phyloP scores from a whole-genome alignment of 148 eudicot species.

The Chenopodium berlandieri region DNA sequence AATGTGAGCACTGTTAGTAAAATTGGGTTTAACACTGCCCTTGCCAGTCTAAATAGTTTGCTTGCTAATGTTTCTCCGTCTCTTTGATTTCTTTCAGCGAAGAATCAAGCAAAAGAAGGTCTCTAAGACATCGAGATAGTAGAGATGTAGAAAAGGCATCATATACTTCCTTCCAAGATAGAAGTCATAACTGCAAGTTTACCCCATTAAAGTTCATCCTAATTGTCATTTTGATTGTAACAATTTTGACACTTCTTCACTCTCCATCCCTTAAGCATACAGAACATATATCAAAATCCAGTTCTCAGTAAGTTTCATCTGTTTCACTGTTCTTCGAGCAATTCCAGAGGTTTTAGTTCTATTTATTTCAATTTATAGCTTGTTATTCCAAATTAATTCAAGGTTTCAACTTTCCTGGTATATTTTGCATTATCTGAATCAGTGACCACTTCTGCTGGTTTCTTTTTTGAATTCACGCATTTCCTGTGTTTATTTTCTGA shows the following conservation, averaged over 20 bases:
- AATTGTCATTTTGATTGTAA: constrained; percentile 55
- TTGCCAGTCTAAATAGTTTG: not conserved
- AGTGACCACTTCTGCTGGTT: not conserved
- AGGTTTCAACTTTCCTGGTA: not conserved
- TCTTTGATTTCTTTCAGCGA: constrained; percentile 47
- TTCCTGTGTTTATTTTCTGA: not conserved
- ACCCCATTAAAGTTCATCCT: constrained; percentile 53
- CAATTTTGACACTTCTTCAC: constrained; percentile 50
- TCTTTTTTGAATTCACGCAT: not conserved
- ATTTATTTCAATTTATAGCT: not conserved
- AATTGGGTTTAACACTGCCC: not conserved
- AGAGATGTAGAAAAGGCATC: constrained; percentile 66
- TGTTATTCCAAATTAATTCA: not conserved
- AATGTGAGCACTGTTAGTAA: not conserved
- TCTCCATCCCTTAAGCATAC: constrained; percentile 63
- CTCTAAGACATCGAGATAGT: constrained; percentile 49
- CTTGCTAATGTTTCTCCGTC: constrained; percentile 1
- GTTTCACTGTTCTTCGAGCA: not conserved
- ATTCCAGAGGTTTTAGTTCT: not conserved
- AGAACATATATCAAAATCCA: constrained; percentile 42
- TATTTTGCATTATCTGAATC: not conserved
- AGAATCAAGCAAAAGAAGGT: constrained; percentile 71
- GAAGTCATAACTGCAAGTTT: constrained; percentile 41
- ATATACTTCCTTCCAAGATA: constrained; percentile 41
- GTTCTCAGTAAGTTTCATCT: constrained; percentile 43